These are phyloP conservation scores for Colletotrichum eremochloae DNA, from an alignment of 2,329 filamentous ascomycete genomes.

Conservation along the genomic window DNA sequence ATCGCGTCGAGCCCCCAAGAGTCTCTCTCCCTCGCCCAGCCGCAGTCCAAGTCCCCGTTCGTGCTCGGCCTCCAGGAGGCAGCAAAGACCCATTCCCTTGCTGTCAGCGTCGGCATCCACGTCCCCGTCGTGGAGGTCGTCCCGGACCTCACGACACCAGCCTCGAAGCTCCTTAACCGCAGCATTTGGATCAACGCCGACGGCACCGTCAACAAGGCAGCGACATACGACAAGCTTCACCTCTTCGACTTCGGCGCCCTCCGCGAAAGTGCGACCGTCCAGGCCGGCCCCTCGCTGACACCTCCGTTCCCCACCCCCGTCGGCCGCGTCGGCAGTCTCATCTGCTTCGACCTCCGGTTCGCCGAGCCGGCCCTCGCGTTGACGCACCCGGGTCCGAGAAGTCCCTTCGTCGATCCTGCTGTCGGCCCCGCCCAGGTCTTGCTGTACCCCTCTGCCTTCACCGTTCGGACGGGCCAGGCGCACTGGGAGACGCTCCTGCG, in stretches of 20 bases:
- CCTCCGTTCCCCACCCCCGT: constrained; percentile 80
- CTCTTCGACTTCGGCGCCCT: constrained; percentile 80
- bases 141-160: constrained; percentile 42
- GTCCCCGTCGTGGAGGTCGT: constrained; percentile 69
- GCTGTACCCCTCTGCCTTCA: constrained; percentile 92
- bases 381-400: constrained; percentile 56
- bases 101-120: constrained; percentile 90
- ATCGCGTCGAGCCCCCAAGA: constrained; percentile 78
- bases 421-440: constrained; percentile 75
- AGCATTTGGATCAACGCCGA: constrained; percentile 64
- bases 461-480: constrained; percentile 83
- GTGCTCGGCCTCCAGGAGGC: constrained; percentile 79
- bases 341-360: constrained; percentile 93
- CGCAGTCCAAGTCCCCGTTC: constrained; percentile 77
- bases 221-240: constrained; percentile 87
- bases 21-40: constrained; percentile 77
- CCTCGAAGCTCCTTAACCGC: constrained; percentile 63
- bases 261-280: constrained; percentile 70
- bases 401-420: constrained; percentile 47
- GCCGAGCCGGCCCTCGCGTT: constrained; percentile 80
- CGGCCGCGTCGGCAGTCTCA: constrained; percentile 82
- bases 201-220: constrained; percentile 57
- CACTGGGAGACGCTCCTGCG: constrained; percentile 88
- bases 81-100: constrained; percentile 73
- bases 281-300: constrained; percentile 74